These are phyloP conservation scores for Lagerstroemia speciosa DNA, from an alignment of 345 rosid genomes.

Conservation along the genomic window DNA sequence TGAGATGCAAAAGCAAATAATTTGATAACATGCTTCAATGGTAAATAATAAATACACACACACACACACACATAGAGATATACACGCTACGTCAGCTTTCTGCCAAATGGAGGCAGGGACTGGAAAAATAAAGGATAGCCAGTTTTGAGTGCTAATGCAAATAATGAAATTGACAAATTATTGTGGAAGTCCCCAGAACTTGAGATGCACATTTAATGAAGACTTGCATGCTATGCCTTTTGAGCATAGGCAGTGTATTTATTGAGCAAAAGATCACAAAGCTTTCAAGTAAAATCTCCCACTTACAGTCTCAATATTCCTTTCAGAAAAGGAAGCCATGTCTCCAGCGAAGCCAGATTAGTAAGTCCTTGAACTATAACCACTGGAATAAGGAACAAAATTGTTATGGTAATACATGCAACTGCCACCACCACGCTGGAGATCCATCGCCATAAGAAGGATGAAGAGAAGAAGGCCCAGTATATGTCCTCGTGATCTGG, in stretches of 20 bases:
- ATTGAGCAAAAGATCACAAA: background rate
- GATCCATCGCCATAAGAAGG: conserved; percentile 71
- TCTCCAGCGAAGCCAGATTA: conserved; percentile 69
- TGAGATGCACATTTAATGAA: background rate
- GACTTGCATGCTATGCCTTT: background rate
- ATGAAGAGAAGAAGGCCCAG: conserved; percentile 86
- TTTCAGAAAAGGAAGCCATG: conserved; percentile 69
- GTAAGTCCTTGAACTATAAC: conserved; percentile 86
- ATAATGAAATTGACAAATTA: background rate
- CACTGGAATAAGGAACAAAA: conserved; percentile 71
- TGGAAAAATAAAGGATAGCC: background rate
- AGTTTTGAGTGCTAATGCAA: background rate
- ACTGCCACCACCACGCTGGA: conserved; percentile 43
- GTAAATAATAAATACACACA: background rate
- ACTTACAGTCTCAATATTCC: conserved; percentile 61
- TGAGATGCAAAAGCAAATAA: background rate
- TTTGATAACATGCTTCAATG: background rate
- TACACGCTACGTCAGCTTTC: background rate
- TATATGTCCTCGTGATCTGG: conserved; percentile 82
- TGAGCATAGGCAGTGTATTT: background rate
- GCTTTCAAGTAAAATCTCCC: background rate
- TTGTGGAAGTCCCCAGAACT: background rate
- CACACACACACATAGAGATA: no score
- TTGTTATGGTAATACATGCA: conserved; percentile 44
- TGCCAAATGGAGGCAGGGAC: background rate